Evolutionary conservation across 2,329 filamentous ascomycete genomes (phyloP), one percentile per base, ranked within the genome.

Genomic region (Hypoxylon sp.): DNA sequence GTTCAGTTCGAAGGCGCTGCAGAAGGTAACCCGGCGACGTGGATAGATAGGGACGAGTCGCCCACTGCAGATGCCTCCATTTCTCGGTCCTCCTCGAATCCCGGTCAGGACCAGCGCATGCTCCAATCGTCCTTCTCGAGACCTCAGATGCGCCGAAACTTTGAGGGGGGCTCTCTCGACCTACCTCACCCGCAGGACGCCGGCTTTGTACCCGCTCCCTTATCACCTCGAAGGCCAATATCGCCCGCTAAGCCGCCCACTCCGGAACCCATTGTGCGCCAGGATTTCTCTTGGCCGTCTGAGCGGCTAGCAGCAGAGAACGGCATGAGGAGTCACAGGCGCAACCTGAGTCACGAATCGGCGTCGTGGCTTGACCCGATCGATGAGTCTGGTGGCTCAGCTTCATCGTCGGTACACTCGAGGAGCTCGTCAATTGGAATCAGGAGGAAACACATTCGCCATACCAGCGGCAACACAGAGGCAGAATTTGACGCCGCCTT

Each of bases 291-390:
- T 42, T 70, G 77, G 64, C 60, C 65, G 30, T 64, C 69, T 40
- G 69, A 77, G 73, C 75, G 72, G 57, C 66, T 75, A 62, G 64
- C 54, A 50, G 74, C 48, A 59, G 68, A 70, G 53, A 74, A 55
- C 7, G 51, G 72, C 2, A 35, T 67, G 11, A 71, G 71, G 35
- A 78, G 83, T 8, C 88, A 89, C 72, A 79, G 79, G 22, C 82
- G 89, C 67, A 90, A 88, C 25, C 85, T 88, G 10, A 95, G 93
- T 76, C 90, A 91, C 68, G 93, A 94, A 77, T 93, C 92, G 3
- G 94, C 92, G 58, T 97, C 94, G 0, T 97, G 95, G 95, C 82
- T 97, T n/a, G 93, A 97, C 77, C 95, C 94, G 0, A 96, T 97
- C 63, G 93, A 97, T 77, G 95, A 97, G 74, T 97, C 94, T 22